Evolutionary conservation across 192 early-diverging fungal genomes (phyloP).

Genomic region (Allomyces macrogynus): DNA sequence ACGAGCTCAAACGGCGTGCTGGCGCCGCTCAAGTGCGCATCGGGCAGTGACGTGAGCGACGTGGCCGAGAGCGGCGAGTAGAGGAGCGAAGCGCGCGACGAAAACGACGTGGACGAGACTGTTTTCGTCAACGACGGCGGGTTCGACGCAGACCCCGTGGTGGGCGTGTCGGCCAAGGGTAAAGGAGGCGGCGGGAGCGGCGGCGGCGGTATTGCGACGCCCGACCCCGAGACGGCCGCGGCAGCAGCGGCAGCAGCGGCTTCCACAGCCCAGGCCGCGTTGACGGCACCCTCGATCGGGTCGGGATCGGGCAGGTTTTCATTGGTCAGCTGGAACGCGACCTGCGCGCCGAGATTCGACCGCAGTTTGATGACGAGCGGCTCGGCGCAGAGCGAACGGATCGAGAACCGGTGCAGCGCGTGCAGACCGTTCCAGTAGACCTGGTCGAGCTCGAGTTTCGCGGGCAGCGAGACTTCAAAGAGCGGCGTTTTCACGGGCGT

Average conservation of each 20-base stretch:
- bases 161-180: too few species aligned
- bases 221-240: neutral
- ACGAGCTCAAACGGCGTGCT: too few species aligned
- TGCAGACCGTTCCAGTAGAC: conserved; percentile 71
- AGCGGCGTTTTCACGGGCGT: conserved; percentile 3
- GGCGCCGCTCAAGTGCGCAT: too few species aligned
- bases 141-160: too few species aligned
- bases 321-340: conserved; percentile 68
- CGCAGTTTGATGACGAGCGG: conserved; percentile 49
- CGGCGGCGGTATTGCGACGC: too few species aligned
- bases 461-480: conserved; percentile 31
- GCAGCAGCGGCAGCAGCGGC: conserved; percentile 2
- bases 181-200: too few species aligned
- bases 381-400: conserved; percentile 41
- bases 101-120: too few species aligned
- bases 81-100: too few species aligned
- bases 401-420: conserved; percentile 42
- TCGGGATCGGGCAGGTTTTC: conserved; percentile 44
- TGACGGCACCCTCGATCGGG: conserved; percentile 21
- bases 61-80: too few species aligned
- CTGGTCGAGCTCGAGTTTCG: conserved; percentile 44
- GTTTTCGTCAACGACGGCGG: too few species aligned
- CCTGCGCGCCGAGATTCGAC: conserved; percentile 54
- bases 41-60: too few species aligned
- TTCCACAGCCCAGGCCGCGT: conserved; percentile 10